Base-by-base conservation (phyloP, 163 green algal species). In the Scenedesmus sp. region DNA sequence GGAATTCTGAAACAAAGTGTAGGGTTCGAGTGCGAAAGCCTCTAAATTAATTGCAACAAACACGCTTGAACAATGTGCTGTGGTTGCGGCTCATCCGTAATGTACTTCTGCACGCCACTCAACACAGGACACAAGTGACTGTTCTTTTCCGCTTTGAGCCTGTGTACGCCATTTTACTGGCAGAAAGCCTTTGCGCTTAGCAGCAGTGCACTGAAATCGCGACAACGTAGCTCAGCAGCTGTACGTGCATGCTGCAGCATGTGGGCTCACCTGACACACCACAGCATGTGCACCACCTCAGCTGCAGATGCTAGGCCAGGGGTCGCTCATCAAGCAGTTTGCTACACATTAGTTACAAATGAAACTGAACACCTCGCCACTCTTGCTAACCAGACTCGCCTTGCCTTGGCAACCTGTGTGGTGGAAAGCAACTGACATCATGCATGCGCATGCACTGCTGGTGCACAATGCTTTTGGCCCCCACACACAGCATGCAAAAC, bases 111-210 rank as follows among this genome's bases (percentile, higher is more conserved):
- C 70, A 23, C 46, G 70, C 70, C 70, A 79, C 70, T 79, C 70
- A 52, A 52, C 70, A 79, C 70, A 79, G 23, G 70, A 52, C 70
- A 79, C 70, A 79, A 79, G 70, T 79, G 70, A 79, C 70, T 79
- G 70, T 79, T 13, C 4, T 79, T 52, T 79, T 79, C 12, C 23
- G 2, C 23, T 79, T 5, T 52, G 23, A 18, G 26, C 66, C 23
- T 79, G 23, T 26, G 66, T 76, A 76, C 16, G 66, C 66, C 2
- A 46, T 46, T 46, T 46, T 46, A 46, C 0, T 46, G 34, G 34
- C 34, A 46, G 34, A 46, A 46, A 46, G 34, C 34, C 34, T 46
- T 46, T 46, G 34, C 34, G 34, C 34, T 46, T 46, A 46, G 34
- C 34, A 46, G 34, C 34, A 46, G 34, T 46, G 34, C 34, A 46